Evolutionary conservation across 2,329 filamentous ascomycete species (phyloP), one percentile per base, ranked within the genome.

Genomic region (Colletotrichum acutatum): DNA sequence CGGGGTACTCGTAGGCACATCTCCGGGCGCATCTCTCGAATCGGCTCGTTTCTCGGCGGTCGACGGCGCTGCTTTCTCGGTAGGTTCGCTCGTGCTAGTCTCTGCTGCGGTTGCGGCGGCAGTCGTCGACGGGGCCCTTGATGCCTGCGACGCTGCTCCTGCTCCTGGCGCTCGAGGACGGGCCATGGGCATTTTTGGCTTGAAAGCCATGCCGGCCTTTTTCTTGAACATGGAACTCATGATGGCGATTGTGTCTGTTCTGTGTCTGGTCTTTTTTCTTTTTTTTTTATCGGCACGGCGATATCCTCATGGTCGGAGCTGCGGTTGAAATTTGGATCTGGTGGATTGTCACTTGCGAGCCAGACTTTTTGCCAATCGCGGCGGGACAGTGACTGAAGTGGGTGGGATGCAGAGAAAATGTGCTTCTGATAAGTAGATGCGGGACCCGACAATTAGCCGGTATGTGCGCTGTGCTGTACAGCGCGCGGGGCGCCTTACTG

Each of bases 151-250:
- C 70, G 82, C 79, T 42, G 37, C 37, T 42, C 37, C 78, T 71
- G 84, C 80, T 68, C 84, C 83, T 75, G 85, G 84, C 74, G 80
- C 79, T 69, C 86, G 84, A 71, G 88, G 86, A 78, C 91, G 89
- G 75, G 86, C 85, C 42, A 83, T 80, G 37, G 89, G 90, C 75
- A 89, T 89, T 84, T 93, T 94, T 57, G 92, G 92, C 80, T 93
- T 93, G 84, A 95, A 94, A 83, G 86, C 86, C 71, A 87, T 84
- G 76, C 87, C 86, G 78, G 85, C 87, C 77, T 87, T 85, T 83
- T 94, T 93, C 84, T 93, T 93, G 82, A 92, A 87, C 84, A 92
- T 92, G 73, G 87, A 89, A 83, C 88, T 90, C 86, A 93, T 92
- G 77, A 83, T 86, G 83, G 71, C 56, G 57, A 14, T 74, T 16